These are phyloP conservation scores for Aspergillus terreus DNA, from an alignment of 2,329 filamentous ascomycete species.

Conservation along the genomic window DNA sequence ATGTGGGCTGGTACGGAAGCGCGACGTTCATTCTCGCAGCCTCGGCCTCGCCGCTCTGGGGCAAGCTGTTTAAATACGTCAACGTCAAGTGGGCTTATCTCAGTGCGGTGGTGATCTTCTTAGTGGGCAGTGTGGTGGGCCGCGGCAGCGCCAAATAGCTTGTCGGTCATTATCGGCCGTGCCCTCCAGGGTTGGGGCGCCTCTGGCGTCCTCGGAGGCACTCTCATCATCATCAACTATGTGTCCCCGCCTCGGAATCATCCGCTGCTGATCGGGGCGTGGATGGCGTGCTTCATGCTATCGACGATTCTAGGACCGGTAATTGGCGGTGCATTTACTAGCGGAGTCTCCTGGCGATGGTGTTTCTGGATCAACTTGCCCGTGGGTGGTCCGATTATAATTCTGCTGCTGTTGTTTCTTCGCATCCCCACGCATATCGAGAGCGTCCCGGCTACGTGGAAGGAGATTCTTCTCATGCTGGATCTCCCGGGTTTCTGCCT, in stretches of 20 bases:
- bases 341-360: not conserved
- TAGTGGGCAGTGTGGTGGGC: not conserved
- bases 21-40: not conserved
- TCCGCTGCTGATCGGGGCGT: not conserved
- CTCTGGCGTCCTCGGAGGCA: not conserved
- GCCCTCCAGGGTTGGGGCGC: not conserved
- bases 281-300: not conserved
- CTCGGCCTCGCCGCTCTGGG: not conserved
- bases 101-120: not conserved
- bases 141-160: not conserved
- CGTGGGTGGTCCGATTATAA: not conserved
- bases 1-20: not conserved
- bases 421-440: not conserved
- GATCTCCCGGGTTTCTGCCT: not conserved
- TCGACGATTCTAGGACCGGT: not conserved
- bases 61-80: not conserved
- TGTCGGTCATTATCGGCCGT: not conserved
- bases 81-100: not conserved
- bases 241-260: not conserved
- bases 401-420: not conserved
- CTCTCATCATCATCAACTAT: not conserved
- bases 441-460: not conserved
- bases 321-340: not conserved
- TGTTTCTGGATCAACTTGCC: conserved; percentile 1
- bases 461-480: not conserved